phyloP scores from a whole-genome alignment of 2,329 filamentous ascomycete species.

The Peltaster fructicola region DNA sequence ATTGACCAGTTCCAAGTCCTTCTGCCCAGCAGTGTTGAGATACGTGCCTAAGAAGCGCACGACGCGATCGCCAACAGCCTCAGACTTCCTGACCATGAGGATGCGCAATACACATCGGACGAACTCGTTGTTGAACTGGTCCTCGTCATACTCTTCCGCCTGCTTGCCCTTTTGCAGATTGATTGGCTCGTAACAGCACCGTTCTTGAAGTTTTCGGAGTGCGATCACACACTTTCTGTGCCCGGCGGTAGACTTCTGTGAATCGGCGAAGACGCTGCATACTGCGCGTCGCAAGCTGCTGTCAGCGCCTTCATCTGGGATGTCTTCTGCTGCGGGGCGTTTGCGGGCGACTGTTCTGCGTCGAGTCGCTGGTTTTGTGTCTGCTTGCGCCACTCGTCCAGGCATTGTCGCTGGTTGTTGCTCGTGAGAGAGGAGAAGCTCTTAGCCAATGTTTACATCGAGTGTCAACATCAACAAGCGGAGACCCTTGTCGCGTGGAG shows the following conservation, averaged over 20 bases:
- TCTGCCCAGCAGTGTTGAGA: slow-evolving; percentile 49
- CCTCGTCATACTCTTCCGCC: slow-evolving; percentile 56
- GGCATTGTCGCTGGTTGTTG: slow-evolving; percentile 37
- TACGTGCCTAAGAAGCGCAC: slow-evolving; percentile 81
- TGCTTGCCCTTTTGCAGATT: slow-evolving; percentile 33
- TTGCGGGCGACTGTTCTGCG: slow-evolving; percentile 10
- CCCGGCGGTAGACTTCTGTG: slow-evolving; percentile 74
- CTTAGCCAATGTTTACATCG: too few relatives aligned
- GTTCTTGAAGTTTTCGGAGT: slow-evolving; percentile 77
- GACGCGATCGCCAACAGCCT: slow-evolving; percentile 68
- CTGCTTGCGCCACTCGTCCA: slow-evolving; percentile 14
- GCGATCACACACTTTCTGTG: slow-evolving; percentile 81
- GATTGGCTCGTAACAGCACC: slow-evolving; percentile 45
- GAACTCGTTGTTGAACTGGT: slow-evolving; percentile 76
- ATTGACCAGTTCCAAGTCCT: slow-evolving; percentile 26
- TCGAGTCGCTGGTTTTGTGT: slow-evolving; percentile 6
- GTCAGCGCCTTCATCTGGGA: slow-evolving; percentile 55
- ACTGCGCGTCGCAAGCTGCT: slow-evolving; percentile 58
- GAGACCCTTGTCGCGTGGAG: too few relatives aligned
- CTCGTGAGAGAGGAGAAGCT: too few relatives aligned
- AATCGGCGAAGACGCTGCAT: slow-evolving; percentile 38
- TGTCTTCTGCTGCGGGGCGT: slow-evolving; percentile 18
- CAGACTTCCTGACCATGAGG: slow-evolving; percentile 79
- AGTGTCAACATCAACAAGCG: too few relatives aligned
- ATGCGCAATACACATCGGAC: slow-evolving; percentile 65